Evolutionary conservation across 768 basidiomycete species (phyloP).

Genomic region (Mycena vitilis): DNA sequence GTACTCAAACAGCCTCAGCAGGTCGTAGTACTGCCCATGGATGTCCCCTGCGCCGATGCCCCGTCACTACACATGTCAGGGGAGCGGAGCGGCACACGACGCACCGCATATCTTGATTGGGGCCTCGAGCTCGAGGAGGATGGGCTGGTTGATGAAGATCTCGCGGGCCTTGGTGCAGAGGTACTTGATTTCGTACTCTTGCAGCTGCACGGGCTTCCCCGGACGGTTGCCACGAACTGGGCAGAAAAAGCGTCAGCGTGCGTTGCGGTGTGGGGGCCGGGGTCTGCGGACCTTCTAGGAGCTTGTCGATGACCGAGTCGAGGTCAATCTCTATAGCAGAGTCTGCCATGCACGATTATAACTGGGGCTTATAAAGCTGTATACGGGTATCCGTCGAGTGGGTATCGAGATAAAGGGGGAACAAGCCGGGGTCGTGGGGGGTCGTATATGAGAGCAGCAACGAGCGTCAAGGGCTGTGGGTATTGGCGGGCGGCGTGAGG

Average conservation of each 20-base stretch:
- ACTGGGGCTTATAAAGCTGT: conserved; percentile 24
- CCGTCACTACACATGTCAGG: conserved; percentile 5
- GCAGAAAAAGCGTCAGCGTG: background rate
- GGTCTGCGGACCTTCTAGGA: conserved; percentile 89
- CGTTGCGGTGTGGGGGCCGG: conserved; percentile 22
- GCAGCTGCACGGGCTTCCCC: conserved; percentile 96
- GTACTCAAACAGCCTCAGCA: conserved; percentile 97
- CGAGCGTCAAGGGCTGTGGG: conserved; percentile 9
- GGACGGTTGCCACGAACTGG: conserved; percentile 97
- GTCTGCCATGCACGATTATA: conserved; percentile 71
- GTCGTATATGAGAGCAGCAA: background rate
- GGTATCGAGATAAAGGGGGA: conserved; percentile 26
- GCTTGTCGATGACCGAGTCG: conserved; percentile 98
- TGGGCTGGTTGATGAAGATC: conserved; percentile 99
- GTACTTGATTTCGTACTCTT: conserved; percentile 99
- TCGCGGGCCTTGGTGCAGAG: conserved; percentile 98
- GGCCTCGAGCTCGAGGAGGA: conserved; percentile 96
- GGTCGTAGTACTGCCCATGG: conserved; percentile 99
- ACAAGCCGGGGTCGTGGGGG: background rate
- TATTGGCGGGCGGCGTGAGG: background rate
- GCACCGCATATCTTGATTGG: conserved; percentile 99
- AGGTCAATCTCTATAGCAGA: conserved; percentile 94
- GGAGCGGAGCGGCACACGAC: conserved; percentile 16
- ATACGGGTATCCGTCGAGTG: conserved; percentile 4
- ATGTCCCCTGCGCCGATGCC: conserved; percentile 81